Evolutionary conservation across 345 rosid genomes (phyloP), one percentile per base, ranked within the genome.

Genomic region (Heritiera fomes): DNA sequence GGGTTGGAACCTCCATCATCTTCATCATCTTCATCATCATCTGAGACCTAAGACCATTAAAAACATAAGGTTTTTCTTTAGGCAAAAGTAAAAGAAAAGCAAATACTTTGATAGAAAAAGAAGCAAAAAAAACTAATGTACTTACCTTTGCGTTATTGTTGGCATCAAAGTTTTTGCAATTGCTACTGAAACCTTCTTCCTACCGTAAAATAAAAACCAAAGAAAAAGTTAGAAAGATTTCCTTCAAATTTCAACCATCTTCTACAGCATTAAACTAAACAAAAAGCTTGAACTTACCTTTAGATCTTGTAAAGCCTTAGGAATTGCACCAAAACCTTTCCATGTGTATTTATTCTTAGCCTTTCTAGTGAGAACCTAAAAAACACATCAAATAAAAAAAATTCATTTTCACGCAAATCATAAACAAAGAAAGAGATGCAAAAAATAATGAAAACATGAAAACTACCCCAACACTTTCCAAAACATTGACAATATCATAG

Each of bases 391-490:
- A 68, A 70, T 12, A 46, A 68, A 53, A 75, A 43, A 43, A 43
- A 53, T 1, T 52, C 56, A 13, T 15, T 30, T 34, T 5, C 23
- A 46, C 2, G 53, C 40, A 49, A 5, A 50, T 46, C 28, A 64
- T n/a, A 66, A 74, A 2, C 2, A 5, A 65, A 7, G 32, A 73
- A 28, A 23, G 5, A 13, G 6, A 47, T 5, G 58, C 8, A 32
- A 30, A 53, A 5, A 15, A 15, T 5, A 53, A 1, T 23, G n/a
- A 15, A 1, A 8, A 53, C 1, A 11, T 49, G 58, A 50, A 61
- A 56, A 85, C 68, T 79, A 94, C 98, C 71, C 97, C 97, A 64
- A 94, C 90, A 78, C 97, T 92, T 87, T 94, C 98, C 65, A 94
- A 76, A 34, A 94, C 91, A 63, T 94, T 94, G 65, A 94, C 98